phyloP scores from a whole-genome alignment of 768 basidiomycete genomes.

The Guyanaporus albipodus region DNA sequence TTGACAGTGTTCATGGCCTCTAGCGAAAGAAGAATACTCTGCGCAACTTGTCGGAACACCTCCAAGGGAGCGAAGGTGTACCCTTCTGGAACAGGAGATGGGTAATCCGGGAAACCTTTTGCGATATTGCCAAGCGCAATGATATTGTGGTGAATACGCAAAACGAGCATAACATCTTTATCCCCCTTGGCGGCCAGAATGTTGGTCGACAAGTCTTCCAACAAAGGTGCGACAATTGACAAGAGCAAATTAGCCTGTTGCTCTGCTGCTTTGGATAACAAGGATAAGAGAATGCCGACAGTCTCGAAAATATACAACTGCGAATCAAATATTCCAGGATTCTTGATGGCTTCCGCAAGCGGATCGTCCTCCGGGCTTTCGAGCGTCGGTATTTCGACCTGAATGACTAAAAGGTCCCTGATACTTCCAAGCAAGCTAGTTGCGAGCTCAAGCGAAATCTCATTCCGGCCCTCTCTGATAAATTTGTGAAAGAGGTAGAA shows the following conservation, averaged over 20 bases:
- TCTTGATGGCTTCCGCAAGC: conserved; percentile 75
- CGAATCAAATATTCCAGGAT: conserved; percentile 71
- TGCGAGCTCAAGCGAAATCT: conserved; percentile 71
- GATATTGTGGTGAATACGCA: conserved; percentile 88
- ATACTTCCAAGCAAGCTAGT: conserved; percentile 66
- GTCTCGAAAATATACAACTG: conserved; percentile 96
- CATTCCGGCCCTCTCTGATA: conserved; percentile 75
- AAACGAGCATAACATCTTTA: conserved; percentile 70
- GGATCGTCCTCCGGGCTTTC: conserved; percentile 72
- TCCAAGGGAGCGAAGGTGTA: conserved; percentile 69
- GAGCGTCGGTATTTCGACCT: conserved; percentile 69
- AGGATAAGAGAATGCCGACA: conserved; percentile 75
- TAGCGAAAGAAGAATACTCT: conserved; percentile 81
- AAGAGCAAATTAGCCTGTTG: conserved; percentile 67
- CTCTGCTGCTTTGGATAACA: conserved; percentile 62
- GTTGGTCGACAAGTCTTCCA: conserved; percentile 63
- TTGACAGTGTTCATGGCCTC: conserved; percentile 86
- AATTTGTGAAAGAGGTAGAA: conserved; percentile 94
- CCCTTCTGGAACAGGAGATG: conserved; percentile 60
- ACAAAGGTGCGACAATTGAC: conserved; percentile 77
- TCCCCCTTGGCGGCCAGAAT: conserved; percentile 53
- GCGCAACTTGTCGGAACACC: conserved; percentile 80
- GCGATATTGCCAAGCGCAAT: conserved; percentile 94
- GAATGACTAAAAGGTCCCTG: conserved; percentile 74
- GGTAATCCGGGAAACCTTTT: conserved; percentile 94